Percentiles rank a stretch among this genome's conserved stretches.
Evolutionary conservation across 805 yeast genomes (phyloP).

Genomic region (Zygosaccharomyces bisporus): DNA sequence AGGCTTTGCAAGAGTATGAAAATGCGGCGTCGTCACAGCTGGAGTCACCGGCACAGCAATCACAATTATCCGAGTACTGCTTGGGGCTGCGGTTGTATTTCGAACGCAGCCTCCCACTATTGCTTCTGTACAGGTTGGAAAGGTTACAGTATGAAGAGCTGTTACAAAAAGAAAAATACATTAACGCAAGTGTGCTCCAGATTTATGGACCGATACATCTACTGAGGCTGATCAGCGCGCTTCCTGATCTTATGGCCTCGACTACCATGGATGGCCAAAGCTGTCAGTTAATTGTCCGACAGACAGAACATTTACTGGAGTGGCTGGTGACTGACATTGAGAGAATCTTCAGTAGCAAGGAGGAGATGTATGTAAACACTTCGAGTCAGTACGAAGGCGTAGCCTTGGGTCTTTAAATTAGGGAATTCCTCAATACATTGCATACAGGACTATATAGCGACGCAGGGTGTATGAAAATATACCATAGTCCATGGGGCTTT

Average conservation of each 20-base stretch:
- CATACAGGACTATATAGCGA: not conserved
- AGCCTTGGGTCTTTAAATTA: conserved; percentile 31
- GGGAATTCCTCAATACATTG: too few relatives aligned
- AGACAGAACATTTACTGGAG: conserved; percentile 26
- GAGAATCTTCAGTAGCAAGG: conserved; percentile 17
- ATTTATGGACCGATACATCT: conserved; percentile 82
- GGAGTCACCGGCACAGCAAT: conserved; percentile 39
- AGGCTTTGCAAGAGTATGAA: conserved; percentile 53
- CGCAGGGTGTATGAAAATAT: not conserved
- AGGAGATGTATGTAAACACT: conserved; percentile 30
- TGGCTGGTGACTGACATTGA: conserved; percentile 27
- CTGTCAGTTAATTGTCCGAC: conserved; percentile 28
- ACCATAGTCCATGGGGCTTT: not conserved
- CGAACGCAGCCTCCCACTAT: conserved; percentile 51
- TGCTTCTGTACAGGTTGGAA: conserved; percentile 32
- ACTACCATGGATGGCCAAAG: conserved; percentile 80
- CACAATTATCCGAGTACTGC: conserved; percentile 62
- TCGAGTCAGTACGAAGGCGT: conserved; percentile 37
- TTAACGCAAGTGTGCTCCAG: conserved; percentile 25
- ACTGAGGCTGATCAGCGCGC: conserved; percentile 65
- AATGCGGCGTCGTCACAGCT: conserved; percentile 29
- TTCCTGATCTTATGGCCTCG: conserved; percentile 80
- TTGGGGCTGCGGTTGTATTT: conserved; percentile 70
- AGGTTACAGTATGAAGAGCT: conserved; percentile 30
- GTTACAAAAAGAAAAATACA: conserved; percentile 14